phyloP scores from a whole-genome alignment of 1,284 basidiomycete genomes.

The Psilocybe mexicana region DNA sequence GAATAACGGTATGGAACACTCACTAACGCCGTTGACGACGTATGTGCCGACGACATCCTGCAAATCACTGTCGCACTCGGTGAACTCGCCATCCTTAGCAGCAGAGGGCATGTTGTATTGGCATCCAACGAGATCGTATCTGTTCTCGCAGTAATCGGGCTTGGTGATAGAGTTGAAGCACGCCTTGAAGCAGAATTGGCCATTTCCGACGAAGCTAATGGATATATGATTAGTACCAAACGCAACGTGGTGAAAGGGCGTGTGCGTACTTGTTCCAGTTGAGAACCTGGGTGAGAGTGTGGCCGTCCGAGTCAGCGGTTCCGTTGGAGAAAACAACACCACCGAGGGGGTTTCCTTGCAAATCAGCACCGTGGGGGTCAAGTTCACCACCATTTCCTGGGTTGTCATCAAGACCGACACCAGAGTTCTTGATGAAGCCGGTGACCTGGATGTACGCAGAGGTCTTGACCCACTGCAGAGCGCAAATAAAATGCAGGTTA shows the following conservation, averaged over 20 bases:
- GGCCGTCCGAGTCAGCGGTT: constrained; percentile 18
- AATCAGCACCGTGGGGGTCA: constrained; percentile 23
- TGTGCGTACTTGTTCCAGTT: constrained; percentile 20
- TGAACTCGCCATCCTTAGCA: constrained; percentile 24
- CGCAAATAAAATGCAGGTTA: background rate
- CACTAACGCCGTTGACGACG: constrained; percentile 15
- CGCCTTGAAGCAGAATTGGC: constrained; percentile 34
- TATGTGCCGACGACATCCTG: constrained; percentile 20
- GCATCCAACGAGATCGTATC: constrained; percentile 30
- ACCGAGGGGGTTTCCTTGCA: constrained; percentile 22
- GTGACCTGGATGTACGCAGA: constrained; percentile 19
- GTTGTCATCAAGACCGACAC: constrained; percentile 10
- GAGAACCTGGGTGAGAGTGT: constrained; percentile 19
- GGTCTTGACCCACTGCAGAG: constrained; percentile 16
- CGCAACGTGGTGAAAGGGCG: background rate
- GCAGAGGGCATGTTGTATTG: constrained; percentile 28
- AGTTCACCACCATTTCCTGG: constrained; percentile 20
- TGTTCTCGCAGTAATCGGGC: constrained; percentile 31
- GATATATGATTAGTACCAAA: background rate
- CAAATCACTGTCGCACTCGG: constrained; percentile 19
- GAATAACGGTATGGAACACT: background rate
- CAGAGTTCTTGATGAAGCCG: constrained; percentile 21
- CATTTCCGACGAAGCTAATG: constrained; percentile 29
- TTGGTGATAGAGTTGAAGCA: constrained; percentile 30
- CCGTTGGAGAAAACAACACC: constrained; percentile 23